Evolutionary conservation across 2,329 filamentous ascomycete genomes (phyloP).

Genomic region (Colletotrichum shisoi): DNA sequence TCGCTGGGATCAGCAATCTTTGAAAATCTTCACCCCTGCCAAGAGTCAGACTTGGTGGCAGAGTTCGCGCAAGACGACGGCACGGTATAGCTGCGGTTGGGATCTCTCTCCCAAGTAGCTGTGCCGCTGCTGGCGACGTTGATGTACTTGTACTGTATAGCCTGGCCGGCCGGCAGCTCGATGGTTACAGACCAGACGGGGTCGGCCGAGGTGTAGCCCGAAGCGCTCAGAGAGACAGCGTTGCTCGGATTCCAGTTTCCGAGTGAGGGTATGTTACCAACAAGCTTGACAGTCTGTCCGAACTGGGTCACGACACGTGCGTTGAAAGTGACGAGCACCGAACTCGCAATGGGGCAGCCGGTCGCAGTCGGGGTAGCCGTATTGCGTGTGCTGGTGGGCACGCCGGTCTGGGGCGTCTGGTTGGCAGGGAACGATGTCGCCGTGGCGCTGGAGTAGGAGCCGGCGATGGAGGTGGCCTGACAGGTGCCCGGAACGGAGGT

Average conservation of each 20-base stretch:
- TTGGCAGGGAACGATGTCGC: conserved; percentile 58
- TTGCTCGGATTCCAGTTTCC: conserved; percentile 67
- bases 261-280: conserved; percentile 66
- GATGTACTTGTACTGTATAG: conserved; percentile 74
- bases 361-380: conserved; percentile 46
- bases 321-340: conserved; percentile 70
- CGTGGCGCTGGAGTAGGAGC: conserved; percentile 61
- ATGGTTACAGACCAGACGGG: conserved; percentile 69
- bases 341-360: conserved; percentile 45
- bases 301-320: conserved; percentile 63
- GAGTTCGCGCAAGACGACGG: conserved; percentile 45
- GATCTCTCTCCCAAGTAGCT: conserved; percentile 71
- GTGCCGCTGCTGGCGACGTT: conserved; percentile 62
- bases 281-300: conserved; percentile 72
- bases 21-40: conserved; percentile 43
- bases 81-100: conserved; percentile 56
- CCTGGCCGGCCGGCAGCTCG: conserved; percentile 62
- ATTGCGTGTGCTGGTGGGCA: conserved; percentile 40
- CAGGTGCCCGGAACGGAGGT: conserved; percentile 61
- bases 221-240: conserved; percentile 66
- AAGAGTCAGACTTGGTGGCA: conserved; percentile 46
- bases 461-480: conserved; percentile 54
- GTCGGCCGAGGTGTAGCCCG: conserved; percentile 65
- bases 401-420: conserved; percentile 55
- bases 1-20: not conserved